Evolutionary conservation across 2,329 filamentous ascomycete genomes (phyloP), one percentile per base, ranked within the genome.

Genomic region (Colletotrichum destructivum): DNA sequence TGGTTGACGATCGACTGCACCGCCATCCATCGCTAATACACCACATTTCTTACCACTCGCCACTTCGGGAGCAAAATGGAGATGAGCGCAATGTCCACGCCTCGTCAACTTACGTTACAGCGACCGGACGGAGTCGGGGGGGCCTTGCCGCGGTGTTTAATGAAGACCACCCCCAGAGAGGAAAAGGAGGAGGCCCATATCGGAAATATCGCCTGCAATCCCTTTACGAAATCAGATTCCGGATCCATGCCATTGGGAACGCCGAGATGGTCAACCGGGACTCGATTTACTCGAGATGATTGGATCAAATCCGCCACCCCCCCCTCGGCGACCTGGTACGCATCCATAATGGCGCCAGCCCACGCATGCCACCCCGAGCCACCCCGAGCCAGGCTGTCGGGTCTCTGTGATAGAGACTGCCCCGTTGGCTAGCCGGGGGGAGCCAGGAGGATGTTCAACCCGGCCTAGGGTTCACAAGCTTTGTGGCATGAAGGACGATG

Each of bases 241-340:
- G 59, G 59, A 69, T 59, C 69, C 69, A 69, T 71, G 69, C 54
- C 47, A 54, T 63, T 71, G 69, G 69, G 69, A 69, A 62, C 65
- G 46, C 59, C 47, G 69, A 69, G 57, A 69, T 65, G 26, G 52
- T 44, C 69, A 47, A 44, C 52, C 52, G 69, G 69, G 26, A 44
- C 38, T 7, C 31, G 16, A 38, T 57, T 21, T 71, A 35, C 38
- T 9, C 31, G 16, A 38, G 64, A 18, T 71, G 51, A 69, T 71
- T 71, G 64, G 69, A 16, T 18, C 21, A 57, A 21, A 31, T 7
- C 31, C 0, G 31, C 31, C 31, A 7, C 31, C 7, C 26, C 5
- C 18, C 15, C n/a, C n/a, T 47, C n/a, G 18, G 51, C 59, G 49
- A 35, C 44, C 64, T 62, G 46, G 52, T 52, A 71, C 31, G 46